Evolutionary conservation across 805 yeast genomes (phyloP).

Genomic region (Tetrapisispora iriomotensis): DNA sequence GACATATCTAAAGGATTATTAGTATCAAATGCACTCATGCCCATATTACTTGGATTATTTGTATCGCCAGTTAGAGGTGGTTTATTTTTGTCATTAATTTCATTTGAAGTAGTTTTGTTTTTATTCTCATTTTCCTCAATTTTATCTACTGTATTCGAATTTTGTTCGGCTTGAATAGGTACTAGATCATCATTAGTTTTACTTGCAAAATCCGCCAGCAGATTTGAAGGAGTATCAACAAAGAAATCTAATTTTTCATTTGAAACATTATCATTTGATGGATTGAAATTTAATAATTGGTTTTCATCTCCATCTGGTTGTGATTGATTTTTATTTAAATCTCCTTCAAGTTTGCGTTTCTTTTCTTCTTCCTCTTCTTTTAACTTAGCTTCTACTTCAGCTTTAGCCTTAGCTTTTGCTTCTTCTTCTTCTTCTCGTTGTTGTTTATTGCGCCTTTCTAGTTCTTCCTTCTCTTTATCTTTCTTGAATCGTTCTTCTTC

Average conservation of each 20-base stretch:
- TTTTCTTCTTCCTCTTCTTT: conserved; percentile 6
- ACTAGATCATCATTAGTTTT: conserved; percentile 2
- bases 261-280: conserved; percentile 3
- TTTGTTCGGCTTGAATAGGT: not conserved
- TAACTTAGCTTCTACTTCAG: conserved; percentile 7
- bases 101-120: not conserved
- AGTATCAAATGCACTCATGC: conserved; percentile 8
- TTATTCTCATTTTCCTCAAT: not conserved
- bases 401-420: conserved; percentile 5
- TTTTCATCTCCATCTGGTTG: conserved; percentile 6
- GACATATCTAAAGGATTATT: conserved; percentile 25
- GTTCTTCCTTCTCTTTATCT: conserved; percentile 9
- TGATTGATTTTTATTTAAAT: conserved; percentile 7
- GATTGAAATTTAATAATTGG: conserved; percentile 1
- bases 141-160: not conserved
- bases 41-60: not conserved
- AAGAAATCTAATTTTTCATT: conserved; percentile 10
- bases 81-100: not conserved
- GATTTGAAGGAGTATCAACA: conserved; percentile 9
- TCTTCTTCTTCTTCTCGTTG: conserved; percentile 7
- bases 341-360: conserved; percentile 4
- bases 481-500: too few relatives aligned
- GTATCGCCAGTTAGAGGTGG: not conserved
- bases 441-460: conserved; percentile 3
- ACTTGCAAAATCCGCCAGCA: conserved; percentile 6